Evolutionary conservation across 1,284 basidiomycete species (phyloP), one percentile per base, ranked within the genome.

Genomic region (Meira miltonrushii): DNA sequence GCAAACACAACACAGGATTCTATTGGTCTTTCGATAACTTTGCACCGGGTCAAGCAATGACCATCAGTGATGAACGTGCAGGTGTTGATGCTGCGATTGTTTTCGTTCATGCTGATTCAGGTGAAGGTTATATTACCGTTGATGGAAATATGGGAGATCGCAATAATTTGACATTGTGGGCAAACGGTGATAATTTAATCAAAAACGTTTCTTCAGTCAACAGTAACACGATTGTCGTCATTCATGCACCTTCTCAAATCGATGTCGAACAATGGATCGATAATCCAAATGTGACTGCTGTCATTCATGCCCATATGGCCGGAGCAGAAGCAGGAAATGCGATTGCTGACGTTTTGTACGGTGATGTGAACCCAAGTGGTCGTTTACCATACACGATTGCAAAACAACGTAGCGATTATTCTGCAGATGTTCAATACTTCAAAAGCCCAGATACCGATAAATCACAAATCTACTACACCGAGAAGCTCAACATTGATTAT

Each of bases 121-220:
- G 71, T 28, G 72, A 75, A 44, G 68, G 66, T 43, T 71, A 68
- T 63, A 87, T 90, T 68, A 60, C 61, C 7, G 62, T 69, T 8
- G 67, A 65, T 52, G 86, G 85, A 6, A 89, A 88, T 67, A 81
- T 82, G 54, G 87, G 88, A 54, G 89, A 92, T 73, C 81, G 83
- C 43, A 88, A 88, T 66, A 90, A 91, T 77, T 78, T 92, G 48
- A 88, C 88, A 0, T 85, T 88, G 0, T 91, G 88, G 89, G 82
- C 86, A 61, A 83, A 84, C 54, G 89, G 89, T 7, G 88, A 90
- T 47, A 52, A 72, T 62, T 60, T 74, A 8, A 64, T 75, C 54
- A 53, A 60, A 23, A 56, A 58, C 15, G 73, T 75, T 19, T 33
- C 50, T 53, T 17, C 50, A 13, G 11, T 17, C 39, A 66, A 68